Evolutionary conservation across 305 asterid species (phyloP).

Genomic region (Galium porrigens): DNA sequence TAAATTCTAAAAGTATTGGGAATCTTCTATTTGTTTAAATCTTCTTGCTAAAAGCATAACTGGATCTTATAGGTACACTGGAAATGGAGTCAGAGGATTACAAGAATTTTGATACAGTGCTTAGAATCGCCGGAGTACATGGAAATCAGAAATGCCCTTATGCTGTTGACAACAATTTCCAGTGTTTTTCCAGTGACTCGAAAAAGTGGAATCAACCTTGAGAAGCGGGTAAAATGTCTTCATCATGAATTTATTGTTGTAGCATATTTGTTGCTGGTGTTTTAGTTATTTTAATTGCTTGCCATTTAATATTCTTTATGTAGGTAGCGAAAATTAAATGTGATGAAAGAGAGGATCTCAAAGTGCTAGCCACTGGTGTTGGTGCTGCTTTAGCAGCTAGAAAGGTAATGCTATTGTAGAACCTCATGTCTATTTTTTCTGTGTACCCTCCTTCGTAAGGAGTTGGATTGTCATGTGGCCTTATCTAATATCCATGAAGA

Average conservation of each 20-base stretch:
- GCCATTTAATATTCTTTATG: conserved; percentile 15
- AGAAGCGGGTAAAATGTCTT: conserved; percentile 59
- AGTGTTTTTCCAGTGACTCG: conserved; percentile 91
- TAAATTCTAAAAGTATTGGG: not conserved
- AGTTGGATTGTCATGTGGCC: not conserved
- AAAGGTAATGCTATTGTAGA: conserved; percentile 41
- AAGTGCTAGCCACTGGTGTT: conserved; percentile 96
- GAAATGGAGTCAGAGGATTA: conserved; percentile 99
- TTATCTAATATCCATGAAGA: not conserved
- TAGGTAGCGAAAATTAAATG: conserved; percentile 95
- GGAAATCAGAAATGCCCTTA: conserved; percentile 96
- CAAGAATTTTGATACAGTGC: conserved; percentile 85
- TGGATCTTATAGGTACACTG: conserved; percentile 63
- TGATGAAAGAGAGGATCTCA: conserved; percentile 97
- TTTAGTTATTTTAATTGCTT: conserved; percentile 11
- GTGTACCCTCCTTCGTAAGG: not conserved
- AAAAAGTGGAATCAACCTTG: conserved; percentile 95
- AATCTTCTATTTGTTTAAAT: not conserved
- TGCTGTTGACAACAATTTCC: conserved; percentile 75
- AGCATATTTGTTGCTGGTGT: not conserved
- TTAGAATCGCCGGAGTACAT: conserved; percentile 89
- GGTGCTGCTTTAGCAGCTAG: conserved; percentile 94
- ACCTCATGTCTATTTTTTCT: conserved; percentile 3
- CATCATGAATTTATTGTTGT: conserved; percentile 5
- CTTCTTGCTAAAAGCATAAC: not conserved